Evolutionary conservation across 768 basidiomycete genomes (phyloP).

Genomic region (Cyclocybe aegerita): DNA sequence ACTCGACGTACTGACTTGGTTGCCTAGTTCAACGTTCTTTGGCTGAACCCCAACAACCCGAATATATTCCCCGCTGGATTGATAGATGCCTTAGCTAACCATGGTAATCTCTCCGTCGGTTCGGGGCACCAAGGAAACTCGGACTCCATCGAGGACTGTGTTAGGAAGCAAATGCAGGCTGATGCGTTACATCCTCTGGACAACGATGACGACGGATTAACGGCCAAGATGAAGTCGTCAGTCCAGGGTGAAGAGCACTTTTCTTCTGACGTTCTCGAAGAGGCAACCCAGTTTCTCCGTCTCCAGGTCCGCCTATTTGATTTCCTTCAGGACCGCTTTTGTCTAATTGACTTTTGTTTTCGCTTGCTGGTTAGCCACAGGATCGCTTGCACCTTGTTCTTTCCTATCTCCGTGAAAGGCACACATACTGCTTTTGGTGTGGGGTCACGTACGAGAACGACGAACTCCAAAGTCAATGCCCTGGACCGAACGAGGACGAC

Average conservation of each 20-base stretch:
- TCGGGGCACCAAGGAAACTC: conserved; percentile 20
- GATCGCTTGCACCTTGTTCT: conserved; percentile 69
- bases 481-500: conserved; percentile 73
- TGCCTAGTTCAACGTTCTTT: conserved; percentile 76
- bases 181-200: conserved; percentile 65
- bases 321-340: conserved; percentile 8
- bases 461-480: conserved; percentile 65
- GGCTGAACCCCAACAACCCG: conserved; percentile 66
- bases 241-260: conserved; percentile 35
- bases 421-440: conserved; percentile 89
- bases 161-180: conserved; percentile 71
- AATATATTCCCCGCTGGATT: conserved; percentile 70
- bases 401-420: conserved; percentile 67
- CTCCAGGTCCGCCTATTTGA: conserved; percentile 46
- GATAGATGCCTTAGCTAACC: conserved; percentile 50
- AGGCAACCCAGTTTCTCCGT: conserved; percentile 65
- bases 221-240: conserved; percentile 19
- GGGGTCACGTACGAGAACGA: conserved; percentile 68
- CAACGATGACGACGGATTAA: conserved; percentile 31
- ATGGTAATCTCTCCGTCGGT: conserved; percentile 26
- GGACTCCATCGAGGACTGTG: conserved; percentile 44
- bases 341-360: conserved; percentile 11
- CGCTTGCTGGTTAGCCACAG: conserved; percentile 47
- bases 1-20: conserved; percentile 3
- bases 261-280: conserved; percentile 58